Evolutionary conservation across 768 basidiomycete genomes (phyloP).

Genomic region (Russula emetica): DNA sequence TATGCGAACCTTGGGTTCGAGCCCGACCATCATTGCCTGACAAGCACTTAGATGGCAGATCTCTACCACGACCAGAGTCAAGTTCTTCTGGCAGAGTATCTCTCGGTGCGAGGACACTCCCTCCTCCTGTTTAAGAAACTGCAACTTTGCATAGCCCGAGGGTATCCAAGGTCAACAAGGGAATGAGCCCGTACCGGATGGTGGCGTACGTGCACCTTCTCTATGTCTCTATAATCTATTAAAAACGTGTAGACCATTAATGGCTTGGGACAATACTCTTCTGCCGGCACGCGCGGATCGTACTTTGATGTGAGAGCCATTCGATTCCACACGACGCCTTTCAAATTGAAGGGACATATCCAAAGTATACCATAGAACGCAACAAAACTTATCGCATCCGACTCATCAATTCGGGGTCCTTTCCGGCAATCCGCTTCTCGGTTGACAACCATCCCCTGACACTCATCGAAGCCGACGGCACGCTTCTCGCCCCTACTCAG

Average conservation of each 20-base stretch:
- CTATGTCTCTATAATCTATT: background rate
- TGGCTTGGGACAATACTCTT: constrained; percentile 35
- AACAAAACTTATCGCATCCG: constrained; percentile 45
- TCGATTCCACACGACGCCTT: constrained; percentile 1
- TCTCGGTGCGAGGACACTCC: constrained; percentile 29
- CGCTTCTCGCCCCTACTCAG: constrained; percentile 37
- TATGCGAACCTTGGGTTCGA: background rate
- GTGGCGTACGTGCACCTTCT: constrained; percentile 29
- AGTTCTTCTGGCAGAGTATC: constrained; percentile 29
- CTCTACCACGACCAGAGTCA: constrained; percentile 34
- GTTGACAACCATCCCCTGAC: constrained; percentile 45
- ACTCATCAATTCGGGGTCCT: constrained; percentile 45
- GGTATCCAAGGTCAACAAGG: constrained; percentile 35
- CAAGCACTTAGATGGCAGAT: constrained; percentile 37
- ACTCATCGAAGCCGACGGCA: constrained; percentile 49
- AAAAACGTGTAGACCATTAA: constrained; percentile 32
- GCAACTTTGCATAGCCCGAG: constrained; percentile 27
- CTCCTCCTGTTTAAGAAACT: background rate
- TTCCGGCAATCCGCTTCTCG: constrained; percentile 44
- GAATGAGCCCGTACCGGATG: constrained; percentile 37
- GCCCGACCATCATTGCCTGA: background rate
- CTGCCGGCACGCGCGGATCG: constrained; percentile 31
- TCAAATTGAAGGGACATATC: constrained; percentile 25
- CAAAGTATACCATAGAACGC: constrained; percentile 36
- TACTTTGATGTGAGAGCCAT: constrained; percentile 31